These are phyloP conservation scores for Clohesyomyces aquaticus DNA, from an alignment of 495 filamentous ascomycete genomes.

Conservation along the genomic window DNA sequence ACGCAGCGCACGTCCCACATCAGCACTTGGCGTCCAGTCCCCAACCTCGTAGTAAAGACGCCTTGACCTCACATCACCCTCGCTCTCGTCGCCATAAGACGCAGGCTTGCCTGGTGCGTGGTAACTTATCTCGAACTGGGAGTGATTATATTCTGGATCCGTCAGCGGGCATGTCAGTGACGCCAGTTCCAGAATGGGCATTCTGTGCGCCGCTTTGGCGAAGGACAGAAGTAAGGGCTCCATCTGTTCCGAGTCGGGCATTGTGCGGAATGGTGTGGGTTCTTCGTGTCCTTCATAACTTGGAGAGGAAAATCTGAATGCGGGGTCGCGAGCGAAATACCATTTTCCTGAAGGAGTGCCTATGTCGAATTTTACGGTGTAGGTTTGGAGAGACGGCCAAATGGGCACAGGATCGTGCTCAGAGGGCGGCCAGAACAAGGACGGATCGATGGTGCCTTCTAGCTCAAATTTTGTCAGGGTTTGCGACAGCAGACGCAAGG, in stretches of 20 bases:
- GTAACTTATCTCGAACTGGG: slow-evolving; percentile 1
- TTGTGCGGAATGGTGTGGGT: background rate
- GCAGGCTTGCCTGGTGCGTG: background rate
- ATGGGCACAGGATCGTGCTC: background rate
- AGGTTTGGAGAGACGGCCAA: background rate
- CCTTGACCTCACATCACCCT: background rate
- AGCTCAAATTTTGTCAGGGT: background rate
- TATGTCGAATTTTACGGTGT: background rate
- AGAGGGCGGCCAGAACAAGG: background rate
- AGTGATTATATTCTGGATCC: background rate
- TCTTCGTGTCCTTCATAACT: background rate
- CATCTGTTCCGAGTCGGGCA: background rate
- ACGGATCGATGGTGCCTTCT: background rate
- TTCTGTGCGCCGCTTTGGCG: background rate
- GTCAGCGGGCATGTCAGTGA: background rate
- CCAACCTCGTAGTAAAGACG: background rate
- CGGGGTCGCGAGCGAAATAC: slow-evolving; percentile 2
- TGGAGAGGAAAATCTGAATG: background rate
- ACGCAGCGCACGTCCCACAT: background rate
- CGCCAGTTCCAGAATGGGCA: background rate
- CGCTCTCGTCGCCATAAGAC: background rate
- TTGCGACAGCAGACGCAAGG: slow-evolving; percentile 1
- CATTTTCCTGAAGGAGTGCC: background rate
- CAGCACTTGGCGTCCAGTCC: background rate
- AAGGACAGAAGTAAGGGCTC: background rate